phyloP scores from a whole-genome alignment of 202 grass and related monocot genomes.

The Schoenoplectus triqueter region DNA sequence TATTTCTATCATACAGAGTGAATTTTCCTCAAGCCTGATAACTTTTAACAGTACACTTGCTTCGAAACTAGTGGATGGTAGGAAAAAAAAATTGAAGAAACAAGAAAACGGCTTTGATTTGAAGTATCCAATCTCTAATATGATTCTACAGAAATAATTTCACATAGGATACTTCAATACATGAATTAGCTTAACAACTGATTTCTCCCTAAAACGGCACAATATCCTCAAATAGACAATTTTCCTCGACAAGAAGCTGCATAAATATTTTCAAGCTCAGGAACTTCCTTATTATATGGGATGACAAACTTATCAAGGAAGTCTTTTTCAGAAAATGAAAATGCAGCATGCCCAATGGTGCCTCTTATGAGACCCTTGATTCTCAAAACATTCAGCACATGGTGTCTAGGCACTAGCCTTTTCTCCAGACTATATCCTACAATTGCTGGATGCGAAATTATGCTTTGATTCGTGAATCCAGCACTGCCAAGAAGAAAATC shows the following conservation, averaged over 20 bases:
- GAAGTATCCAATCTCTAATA: not conserved
- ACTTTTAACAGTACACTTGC: not conserved
- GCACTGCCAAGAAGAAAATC: constrained; percentile 48
- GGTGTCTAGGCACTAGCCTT: constrained; percentile 44
- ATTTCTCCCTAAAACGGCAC: not conserved
- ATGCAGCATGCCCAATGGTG: too few relatives aligned
- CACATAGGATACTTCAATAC: not conserved
- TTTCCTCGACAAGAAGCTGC: not conserved
- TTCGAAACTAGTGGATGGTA: not conserved
- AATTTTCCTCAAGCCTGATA: not conserved
- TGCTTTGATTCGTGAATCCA: constrained; percentile 35
- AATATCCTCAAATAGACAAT: not conserved
- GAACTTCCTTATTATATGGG: constrained; percentile 37
- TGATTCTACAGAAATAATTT: not conserved
- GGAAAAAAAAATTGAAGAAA: not conserved
- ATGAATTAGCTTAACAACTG: not conserved
- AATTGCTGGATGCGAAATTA: constrained; percentile 38
- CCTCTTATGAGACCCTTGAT: constrained; percentile 26
- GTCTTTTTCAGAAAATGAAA: too few relatives aligned
- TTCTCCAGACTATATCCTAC: constrained; percentile 48
- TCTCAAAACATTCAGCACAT: constrained; percentile 50
- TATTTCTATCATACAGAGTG: not conserved
- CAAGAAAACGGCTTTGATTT: not conserved
- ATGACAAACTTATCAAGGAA: constrained; percentile 44
- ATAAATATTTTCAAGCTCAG: constrained; percentile 17